Conservation (phyloP, 2,329 filamentous ascomycete genomes). For the Fusarium albosuccineum region DNA sequence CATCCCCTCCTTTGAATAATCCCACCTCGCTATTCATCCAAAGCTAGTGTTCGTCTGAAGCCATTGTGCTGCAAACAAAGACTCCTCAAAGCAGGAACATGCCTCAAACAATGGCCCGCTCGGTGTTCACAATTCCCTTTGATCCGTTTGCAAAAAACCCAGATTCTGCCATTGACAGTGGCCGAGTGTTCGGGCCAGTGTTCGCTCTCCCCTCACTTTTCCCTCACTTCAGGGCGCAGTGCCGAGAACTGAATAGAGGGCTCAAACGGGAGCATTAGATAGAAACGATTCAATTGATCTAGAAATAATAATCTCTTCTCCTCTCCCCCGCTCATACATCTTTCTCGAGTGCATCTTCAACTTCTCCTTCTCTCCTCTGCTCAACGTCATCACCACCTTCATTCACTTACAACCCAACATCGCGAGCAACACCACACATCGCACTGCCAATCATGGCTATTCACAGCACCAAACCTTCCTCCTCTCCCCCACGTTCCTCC, state of each 20-base stretch:
- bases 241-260: too few species aligned
- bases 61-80: constrained; percentile 16
- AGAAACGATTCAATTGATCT: not conserved
- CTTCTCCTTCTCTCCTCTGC: not conserved
- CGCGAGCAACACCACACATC: not conserved
- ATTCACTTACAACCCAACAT: not conserved
- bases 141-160: not conserved
- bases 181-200: not conserved
- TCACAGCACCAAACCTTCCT: constrained; percentile 1
- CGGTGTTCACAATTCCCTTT: not conserved
- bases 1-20: too few species aligned
- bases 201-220: not conserved
- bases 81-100: constrained; percentile 11
- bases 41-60: not conserved
- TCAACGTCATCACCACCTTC: not conserved
- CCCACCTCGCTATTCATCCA: not conserved
- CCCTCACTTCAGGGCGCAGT: not conserved
- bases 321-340: not conserved
- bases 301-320: not conserved
- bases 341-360: too few species aligned
- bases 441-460: not conserved
- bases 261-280: not conserved
- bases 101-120: not conserved
- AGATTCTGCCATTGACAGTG: constrained; percentile 3
- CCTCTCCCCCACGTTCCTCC: constrained; percentile 1